These are phyloP conservation scores for Amoeboaphelidium protococcarum DNA, from an alignment of 371 early-diverging fungal species.

Conservation along the genomic window DNA sequence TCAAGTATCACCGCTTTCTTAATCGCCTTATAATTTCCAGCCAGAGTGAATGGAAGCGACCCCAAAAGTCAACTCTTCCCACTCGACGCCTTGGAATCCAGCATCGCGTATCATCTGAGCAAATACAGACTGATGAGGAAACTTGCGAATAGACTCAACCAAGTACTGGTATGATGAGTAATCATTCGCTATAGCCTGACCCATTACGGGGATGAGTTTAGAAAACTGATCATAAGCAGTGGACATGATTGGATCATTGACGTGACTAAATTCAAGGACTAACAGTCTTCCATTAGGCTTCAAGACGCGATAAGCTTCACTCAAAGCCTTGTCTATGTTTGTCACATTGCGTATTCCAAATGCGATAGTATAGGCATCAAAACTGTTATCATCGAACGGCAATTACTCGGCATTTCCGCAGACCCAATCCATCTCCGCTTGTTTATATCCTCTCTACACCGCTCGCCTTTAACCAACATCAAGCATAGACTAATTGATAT, in stretches of 20 bases:
- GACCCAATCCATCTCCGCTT: constrained; percentile 24
- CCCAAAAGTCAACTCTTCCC: constrained; percentile 83
- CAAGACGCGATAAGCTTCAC: constrained; percentile 72
- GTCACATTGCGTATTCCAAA: constrained; percentile 94
- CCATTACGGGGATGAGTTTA: constrained; percentile 67
- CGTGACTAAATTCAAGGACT: constrained; percentile 74
- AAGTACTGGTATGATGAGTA: constrained; percentile 81
- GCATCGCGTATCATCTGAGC: constrained; percentile 61
- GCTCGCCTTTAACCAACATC: constrained; percentile 52
- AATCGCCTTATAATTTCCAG: too few relatives aligned
- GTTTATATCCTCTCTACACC: constrained; percentile 6
- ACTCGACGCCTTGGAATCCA: constrained; percentile 73
- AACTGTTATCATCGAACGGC: constrained; percentile 37
- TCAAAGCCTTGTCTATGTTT: constrained; percentile 57
- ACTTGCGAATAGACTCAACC: constrained; percentile 89
- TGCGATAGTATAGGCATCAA: constrained; percentile 81
- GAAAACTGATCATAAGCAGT: neutral
- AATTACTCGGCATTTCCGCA: constrained; percentile 80
- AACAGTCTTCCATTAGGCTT: constrained; percentile 84
- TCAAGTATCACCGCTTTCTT: too few relatives aligned
- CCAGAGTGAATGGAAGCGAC: constrained; percentile 85
- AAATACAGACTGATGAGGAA: constrained; percentile 73
- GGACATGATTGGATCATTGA: constrained; percentile 58
- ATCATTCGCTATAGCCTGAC: constrained; percentile 66
- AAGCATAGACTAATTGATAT: constrained; percentile 86